Evolutionary conservation across 208 protist species (phyloP).

Genomic region (Wallacemonas sp.): DNA sequence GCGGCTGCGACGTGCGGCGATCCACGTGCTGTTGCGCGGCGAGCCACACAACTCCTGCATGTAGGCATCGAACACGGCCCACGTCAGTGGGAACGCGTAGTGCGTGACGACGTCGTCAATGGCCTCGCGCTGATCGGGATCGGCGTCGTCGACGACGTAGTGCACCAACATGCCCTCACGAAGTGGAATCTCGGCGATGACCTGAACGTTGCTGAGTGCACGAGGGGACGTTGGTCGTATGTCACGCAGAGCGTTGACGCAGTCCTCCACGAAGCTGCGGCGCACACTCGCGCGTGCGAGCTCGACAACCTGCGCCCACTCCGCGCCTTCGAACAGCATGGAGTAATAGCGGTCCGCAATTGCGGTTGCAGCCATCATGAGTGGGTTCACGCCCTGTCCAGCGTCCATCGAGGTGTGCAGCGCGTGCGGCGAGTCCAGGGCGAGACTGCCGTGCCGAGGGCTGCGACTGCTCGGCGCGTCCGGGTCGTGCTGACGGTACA

Average conservation of each 20-base stretch:
- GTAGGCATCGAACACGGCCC: slow-evolving; percentile 9
- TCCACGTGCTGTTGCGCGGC: slow-evolving; percentile 8
- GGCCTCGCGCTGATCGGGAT: slow-evolving; percentile 3
- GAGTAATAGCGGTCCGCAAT: slow-evolving; percentile 17
- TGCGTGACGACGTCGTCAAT: slow-evolving; percentile 17
- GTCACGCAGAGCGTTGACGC: slow-evolving; percentile 10
- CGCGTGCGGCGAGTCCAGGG: not conserved
- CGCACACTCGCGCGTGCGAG: not conserved
- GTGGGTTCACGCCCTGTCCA: not conserved
- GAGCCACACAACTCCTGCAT: slow-evolving; percentile 5
- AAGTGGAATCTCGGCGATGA: slow-evolving; percentile 19
- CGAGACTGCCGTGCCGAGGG: not conserved
- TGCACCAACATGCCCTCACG: slow-evolving; percentile 19
- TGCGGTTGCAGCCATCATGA: not conserved
- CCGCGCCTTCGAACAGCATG: slow-evolving; percentile 13
- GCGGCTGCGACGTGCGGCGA: slow-evolving; percentile 5
- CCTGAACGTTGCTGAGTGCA: slow-evolving; percentile 1
- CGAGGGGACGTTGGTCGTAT: not conserved
- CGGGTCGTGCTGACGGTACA: slow-evolving; percentile 12
- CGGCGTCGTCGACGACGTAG: slow-evolving; percentile 12
- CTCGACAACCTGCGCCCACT: slow-evolving; percentile 10
- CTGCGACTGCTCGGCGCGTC: not conserved
- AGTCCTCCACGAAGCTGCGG: slow-evolving; percentile 14
- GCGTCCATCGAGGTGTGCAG: not conserved
- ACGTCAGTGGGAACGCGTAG: slow-evolving; percentile 20